These are phyloP conservation scores for Coemansia sp. DNA, from an alignment of 192 early-diverging fungal genomes.

Conservation along the genomic window DNA sequence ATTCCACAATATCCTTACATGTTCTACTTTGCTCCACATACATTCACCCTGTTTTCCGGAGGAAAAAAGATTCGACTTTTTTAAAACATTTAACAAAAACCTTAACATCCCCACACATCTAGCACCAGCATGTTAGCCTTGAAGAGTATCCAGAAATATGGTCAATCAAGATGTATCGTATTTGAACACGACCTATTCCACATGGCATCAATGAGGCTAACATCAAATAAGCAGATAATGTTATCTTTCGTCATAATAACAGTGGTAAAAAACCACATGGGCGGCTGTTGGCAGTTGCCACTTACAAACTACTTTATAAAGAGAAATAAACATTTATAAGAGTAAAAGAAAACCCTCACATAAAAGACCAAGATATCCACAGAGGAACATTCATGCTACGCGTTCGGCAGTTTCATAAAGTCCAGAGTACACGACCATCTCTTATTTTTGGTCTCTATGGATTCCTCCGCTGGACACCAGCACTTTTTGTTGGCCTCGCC, in stretches of 20 bases:
- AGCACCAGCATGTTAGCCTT: not conserved
- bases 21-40: conserved; percentile 1
- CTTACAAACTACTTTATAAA: too few relatives aligned
- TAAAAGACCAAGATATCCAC: not conserved
- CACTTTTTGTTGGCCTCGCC: conserved; percentile 30
- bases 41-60: not conserved
- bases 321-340: not conserved
- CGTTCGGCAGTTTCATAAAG: conserved; percentile 32
- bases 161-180: not conserved
- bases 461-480: conserved; percentile 46
- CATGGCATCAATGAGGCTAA: not conserved
- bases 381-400: not conserved
- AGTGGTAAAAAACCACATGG: too few relatives aligned
- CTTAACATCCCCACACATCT: not conserved
- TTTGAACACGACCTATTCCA: not conserved
- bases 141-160: not conserved
- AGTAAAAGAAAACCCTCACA: not conserved
- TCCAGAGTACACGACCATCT: conserved; percentile 49
- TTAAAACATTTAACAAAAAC: not conserved
- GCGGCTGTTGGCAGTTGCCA: too few relatives aligned
- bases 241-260: too few relatives aligned
- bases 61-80: not conserved
- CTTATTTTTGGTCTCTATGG: conserved; percentile 38
- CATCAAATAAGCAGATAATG: too few relatives aligned
- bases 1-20: not conserved